A percentile compares a stretch with the other conserved stretches of the same genome.
Conservation (phyloP, 1,284 basidiomycete genomes). For the Cystobasidium sp. region DNA sequence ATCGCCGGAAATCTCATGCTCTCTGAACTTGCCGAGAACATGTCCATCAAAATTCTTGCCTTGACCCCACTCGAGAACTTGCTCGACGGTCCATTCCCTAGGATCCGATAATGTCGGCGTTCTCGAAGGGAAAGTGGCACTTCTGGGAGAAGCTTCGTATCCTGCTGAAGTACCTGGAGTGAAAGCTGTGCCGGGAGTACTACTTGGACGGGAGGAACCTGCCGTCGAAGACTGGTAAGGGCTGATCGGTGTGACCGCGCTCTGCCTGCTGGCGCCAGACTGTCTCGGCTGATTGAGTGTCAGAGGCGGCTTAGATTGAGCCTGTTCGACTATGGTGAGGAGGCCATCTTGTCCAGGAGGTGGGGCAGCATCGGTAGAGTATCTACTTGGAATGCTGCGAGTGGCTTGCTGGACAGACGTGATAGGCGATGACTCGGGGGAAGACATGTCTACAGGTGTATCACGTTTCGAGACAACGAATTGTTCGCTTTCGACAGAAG, state of each 20-base stretch:
- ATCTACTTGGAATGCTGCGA: not conserved
- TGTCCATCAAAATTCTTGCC: constrained; percentile 81
- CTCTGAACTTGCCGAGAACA: constrained; percentile 82
- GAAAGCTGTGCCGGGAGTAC: constrained; percentile 36
- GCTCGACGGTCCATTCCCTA: constrained; percentile 81
- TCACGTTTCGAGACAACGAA: constrained; percentile 24
- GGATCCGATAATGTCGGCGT: constrained; percentile 57
- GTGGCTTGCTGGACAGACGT: not conserved
- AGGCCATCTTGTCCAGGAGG: constrained; percentile 29
- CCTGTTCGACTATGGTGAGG: constrained; percentile 32
- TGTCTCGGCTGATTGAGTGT: constrained; percentile 11
- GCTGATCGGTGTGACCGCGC: constrained; percentile 6
- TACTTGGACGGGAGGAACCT: constrained; percentile 22
- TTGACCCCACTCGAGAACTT: constrained; percentile 88
- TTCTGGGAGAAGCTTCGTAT: constrained; percentile 37
- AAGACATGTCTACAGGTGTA: constrained; percentile 14
- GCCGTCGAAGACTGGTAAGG: constrained; percentile 14
- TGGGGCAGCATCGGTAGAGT: constrained; percentile 27
- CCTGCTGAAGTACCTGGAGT: constrained; percentile 32
- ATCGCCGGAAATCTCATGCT: constrained; percentile 98
- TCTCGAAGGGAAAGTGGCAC: constrained; percentile 40
- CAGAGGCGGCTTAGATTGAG: constrained; percentile 13
- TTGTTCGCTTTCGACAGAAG: constrained; percentile 5
- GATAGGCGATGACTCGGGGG: constrained; percentile 12
- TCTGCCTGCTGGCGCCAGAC: constrained; percentile 10